phyloP scores from a whole-genome alignment of 164 flowering plant species.

The Chimonanthus praecox region DNA sequence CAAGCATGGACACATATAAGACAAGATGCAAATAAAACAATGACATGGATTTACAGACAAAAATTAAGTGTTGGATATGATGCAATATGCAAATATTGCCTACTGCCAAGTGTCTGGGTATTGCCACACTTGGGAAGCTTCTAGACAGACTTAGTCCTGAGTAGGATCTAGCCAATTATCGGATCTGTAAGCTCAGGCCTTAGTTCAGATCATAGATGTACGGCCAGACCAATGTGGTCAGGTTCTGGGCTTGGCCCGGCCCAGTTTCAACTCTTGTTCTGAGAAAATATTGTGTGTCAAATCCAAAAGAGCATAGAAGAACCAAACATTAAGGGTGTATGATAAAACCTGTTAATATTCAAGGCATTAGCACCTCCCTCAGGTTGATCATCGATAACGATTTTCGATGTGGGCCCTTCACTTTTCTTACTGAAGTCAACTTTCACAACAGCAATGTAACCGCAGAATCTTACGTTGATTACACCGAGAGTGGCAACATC shows the following conservation, averaged over 20 bases:
- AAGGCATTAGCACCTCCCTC: constrained; percentile 98
- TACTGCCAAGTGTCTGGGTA: too few species aligned
- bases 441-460: constrained; percentile 71
- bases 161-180: neutral
- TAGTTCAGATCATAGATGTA: too few species aligned
- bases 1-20: too few species aligned
- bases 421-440: constrained; percentile 38
- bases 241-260: neutral
- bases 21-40: too few species aligned
- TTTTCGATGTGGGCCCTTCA: constrained; percentile 27
- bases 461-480: constrained; percentile 77
- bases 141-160: neutral
- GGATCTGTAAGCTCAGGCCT: neutral
- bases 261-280: neutral
- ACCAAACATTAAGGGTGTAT: neutral
- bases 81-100: too few species aligned
- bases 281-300: too few species aligned
- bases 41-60: neutral
- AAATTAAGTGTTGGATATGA: neutral
- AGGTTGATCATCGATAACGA: constrained; percentile 60
- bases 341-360: constrained; percentile 77
- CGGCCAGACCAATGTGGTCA: too few species aligned
- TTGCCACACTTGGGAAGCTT: neutral
- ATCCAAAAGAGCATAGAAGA: neutral
- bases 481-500: constrained; percentile 79